A percentile compares a stretch with the other conserved stretches of the same genome.
Evolutionary conservation across 768 basidiomycete species (phyloP).

Genomic region (Panaeolus cyanescens): DNA sequence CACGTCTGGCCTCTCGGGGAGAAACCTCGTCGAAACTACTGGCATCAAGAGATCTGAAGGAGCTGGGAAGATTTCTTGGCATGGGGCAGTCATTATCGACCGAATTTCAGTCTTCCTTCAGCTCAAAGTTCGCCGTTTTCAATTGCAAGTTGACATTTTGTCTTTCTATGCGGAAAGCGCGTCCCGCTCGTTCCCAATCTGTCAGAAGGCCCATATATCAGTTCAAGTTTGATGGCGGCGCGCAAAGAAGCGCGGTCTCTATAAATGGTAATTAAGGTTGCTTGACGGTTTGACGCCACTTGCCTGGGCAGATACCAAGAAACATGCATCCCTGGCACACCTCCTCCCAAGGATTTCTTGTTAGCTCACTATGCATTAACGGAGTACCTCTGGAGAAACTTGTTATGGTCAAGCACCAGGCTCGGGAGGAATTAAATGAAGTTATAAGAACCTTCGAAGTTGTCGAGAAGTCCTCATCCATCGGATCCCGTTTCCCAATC

Average conservation of each 20-base stretch:
- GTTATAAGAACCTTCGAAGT: constrained; percentile 32
- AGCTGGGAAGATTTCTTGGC: neutral
- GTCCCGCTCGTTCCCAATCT: neutral
- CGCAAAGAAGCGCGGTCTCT: neutral
- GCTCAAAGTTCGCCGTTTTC: neutral
- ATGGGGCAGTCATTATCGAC: neutral
- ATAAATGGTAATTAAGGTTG: neutral
- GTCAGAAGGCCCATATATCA: neutral
- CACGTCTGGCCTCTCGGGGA: neutral
- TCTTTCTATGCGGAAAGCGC: neutral
- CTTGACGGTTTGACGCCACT: neutral
- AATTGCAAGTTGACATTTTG: neutral
- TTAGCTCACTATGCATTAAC: constrained; percentile 1
- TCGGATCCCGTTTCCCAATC: constrained; percentile 30
- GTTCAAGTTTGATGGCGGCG: neutral
- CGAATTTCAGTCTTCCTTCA: neutral
- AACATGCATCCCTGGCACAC: neutral
- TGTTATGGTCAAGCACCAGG: constrained; percentile 26
- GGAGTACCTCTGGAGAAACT: constrained; percentile 48
- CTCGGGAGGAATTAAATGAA: constrained; percentile 10
- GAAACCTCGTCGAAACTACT: neutral
- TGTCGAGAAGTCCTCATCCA: constrained; percentile 13
- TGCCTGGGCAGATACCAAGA: constrained; percentile 2
- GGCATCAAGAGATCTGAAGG: neutral
- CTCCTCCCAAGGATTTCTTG: neutral